Evolutionary conservation across 2,329 filamentous ascomycete species (phyloP).

Genomic region (Mycosphaerella arachidis): DNA sequence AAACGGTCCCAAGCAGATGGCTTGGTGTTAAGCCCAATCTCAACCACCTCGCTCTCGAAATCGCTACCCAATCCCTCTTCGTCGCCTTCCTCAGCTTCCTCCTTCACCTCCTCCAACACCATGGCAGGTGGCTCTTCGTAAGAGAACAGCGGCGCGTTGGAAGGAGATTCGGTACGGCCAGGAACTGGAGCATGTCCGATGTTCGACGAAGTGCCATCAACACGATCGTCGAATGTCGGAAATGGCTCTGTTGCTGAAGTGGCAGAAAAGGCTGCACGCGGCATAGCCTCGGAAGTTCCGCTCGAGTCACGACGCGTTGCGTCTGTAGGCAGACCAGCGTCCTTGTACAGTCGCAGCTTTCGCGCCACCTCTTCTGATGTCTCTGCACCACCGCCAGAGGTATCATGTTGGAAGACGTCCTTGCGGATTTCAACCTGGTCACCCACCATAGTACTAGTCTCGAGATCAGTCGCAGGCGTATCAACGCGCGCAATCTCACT

Average conservation of each 20-base stretch:
- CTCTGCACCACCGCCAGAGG: not conserved
- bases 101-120: not conserved
- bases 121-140: not conserved
- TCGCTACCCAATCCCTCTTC: not conserved
- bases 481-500: not conserved
- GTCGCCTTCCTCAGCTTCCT: not conserved
- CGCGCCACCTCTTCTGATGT: not conserved
- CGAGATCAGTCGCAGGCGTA: not conserved
- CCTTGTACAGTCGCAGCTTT: not conserved
- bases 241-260: not conserved
- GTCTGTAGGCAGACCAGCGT: not conserved
- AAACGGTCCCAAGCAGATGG: slow-evolving; percentile 1
- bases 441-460: not conserved
- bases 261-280: not conserved
- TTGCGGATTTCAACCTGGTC: not conserved
- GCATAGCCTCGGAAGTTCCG: not conserved
- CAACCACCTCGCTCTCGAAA: slow-evolving; percentile 1
- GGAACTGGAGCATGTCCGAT: not conserved
- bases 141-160: not conserved
- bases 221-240: not conserved
- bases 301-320: not conserved
- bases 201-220: not conserved
- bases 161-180: not conserved
- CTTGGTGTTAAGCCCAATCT: slow-evolving; percentile 4
- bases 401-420: not conserved